A percentile compares a stretch with the other conserved stretches of the same genome.
Conservation (phyloP, 169 alveolate genomes). For the Plasmodium knowlesi region DNA sequence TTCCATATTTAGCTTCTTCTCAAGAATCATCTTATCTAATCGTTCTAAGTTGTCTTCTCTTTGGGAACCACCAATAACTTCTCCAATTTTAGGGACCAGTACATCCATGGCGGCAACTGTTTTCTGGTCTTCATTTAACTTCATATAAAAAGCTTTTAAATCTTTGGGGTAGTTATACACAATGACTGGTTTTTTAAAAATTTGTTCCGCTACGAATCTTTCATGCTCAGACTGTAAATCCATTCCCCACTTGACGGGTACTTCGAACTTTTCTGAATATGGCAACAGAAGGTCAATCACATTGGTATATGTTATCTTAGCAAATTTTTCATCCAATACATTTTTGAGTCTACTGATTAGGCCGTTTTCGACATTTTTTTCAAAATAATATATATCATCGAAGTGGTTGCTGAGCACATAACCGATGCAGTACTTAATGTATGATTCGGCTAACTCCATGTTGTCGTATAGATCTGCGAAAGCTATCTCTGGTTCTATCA, state of each 20-base stretch:
- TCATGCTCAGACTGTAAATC: slow-evolving; percentile 98
- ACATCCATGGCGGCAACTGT: slow-evolving; percentile 99
- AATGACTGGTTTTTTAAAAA: slow-evolving; percentile 96
- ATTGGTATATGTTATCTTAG: slow-evolving; percentile 97
- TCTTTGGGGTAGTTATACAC: slow-evolving; percentile 98
- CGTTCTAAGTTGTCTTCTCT: slow-evolving; percentile 97
- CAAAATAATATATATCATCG: slow-evolving; percentile 93
- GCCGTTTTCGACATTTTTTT: slow-evolving; percentile 91
- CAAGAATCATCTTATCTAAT: slow-evolving; percentile 91
- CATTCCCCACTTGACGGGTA: slow-evolving; percentile 95
- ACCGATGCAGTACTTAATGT: slow-evolving; percentile 93
- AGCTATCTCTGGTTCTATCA: slow-evolving; percentile 99
- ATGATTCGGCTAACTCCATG: slow-evolving; percentile 98
- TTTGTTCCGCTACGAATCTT: slow-evolving; percentile 95
- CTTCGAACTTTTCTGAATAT: slow-evolving; percentile 80
- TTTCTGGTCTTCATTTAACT: slow-evolving; percentile 93
- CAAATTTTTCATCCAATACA: slow-evolving; percentile 92
- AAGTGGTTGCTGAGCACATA: slow-evolving; percentile 93
- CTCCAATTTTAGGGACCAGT: slow-evolving; percentile 98
- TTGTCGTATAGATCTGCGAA: slow-evolving; percentile 94
- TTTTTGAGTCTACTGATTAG: slow-evolving; percentile 89
- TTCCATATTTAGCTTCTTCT: slow-evolving; percentile 87
- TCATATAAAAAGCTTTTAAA: slow-evolving; percentile 97
- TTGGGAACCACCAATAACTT: slow-evolving; percentile 98
- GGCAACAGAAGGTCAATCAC: slow-evolving; percentile 92